Conservation (phyloP, 164 flowering plant species). For the Piper longum region DNA sequence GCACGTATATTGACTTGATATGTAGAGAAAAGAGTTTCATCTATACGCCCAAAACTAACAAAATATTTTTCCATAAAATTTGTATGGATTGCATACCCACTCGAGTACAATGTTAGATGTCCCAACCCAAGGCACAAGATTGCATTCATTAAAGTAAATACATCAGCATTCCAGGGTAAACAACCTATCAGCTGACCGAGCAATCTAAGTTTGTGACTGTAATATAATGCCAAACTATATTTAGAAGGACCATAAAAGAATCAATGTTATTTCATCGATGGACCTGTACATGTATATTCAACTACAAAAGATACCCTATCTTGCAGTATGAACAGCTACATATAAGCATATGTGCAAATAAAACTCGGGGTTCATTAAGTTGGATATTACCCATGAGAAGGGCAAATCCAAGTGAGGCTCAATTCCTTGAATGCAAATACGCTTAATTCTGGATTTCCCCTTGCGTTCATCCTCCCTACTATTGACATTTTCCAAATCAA, state of each 20-base stretch:
- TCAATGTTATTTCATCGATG: background rate
- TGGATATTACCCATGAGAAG: conserved; percentile 77
- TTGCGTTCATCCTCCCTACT: conserved; percentile 8
- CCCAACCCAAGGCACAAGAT: too few species aligned
- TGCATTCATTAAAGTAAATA: too few species aligned
- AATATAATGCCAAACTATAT: background rate
- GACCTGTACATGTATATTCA: background rate
- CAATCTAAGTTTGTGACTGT: too few species aligned
- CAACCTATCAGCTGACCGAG: too few species aligned
- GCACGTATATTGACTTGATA: too few species aligned
- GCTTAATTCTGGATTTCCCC: conserved; percentile 34
- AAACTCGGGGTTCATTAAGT: conserved; percentile 75
- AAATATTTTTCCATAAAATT: too few species aligned
- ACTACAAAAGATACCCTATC: background rate
- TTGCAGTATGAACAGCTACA: conserved; percentile 20
- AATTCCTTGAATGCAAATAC: conserved; percentile 87
- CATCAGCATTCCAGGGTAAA: too few species aligned
- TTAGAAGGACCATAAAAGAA: background rate
- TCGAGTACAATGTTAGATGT: too few species aligned
- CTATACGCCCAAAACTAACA: too few species aligned
- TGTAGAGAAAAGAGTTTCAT: too few species aligned
- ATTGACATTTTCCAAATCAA: conserved; percentile 16
- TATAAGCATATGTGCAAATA: conserved; percentile 76
- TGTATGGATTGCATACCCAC: too few species aligned
- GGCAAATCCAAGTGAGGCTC: conserved; percentile 78